A percentile compares a stretch with the other conserved stretches of the same genome.
phyloP scores from a whole-genome alignment of 805 yeast species.

The Ogataea ramenticola region DNA sequence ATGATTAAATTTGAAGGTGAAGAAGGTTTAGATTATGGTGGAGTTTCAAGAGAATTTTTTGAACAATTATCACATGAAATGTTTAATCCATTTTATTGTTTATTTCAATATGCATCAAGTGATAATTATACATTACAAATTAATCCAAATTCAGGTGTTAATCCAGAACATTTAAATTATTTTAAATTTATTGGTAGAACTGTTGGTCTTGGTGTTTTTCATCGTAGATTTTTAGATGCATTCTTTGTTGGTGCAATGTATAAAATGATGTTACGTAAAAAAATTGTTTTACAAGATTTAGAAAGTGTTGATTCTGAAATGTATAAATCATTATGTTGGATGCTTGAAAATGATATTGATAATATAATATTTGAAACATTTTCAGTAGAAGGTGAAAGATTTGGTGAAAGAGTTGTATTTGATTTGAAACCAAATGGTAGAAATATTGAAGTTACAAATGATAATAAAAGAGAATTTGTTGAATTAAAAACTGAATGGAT shows the following conservation, averaged over 20 bases:
- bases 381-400: constrained; percentile 80
- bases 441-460: constrained; percentile 87
- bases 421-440: constrained; percentile 88
- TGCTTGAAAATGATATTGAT: constrained; percentile 88
- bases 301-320: constrained; percentile 98
- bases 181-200: constrained; percentile 98
- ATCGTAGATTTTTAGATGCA: constrained; percentile 94
- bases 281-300: constrained; percentile 93
- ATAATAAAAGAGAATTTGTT: constrained; percentile 90
- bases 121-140: constrained; percentile 97
- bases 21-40: constrained; percentile 99
- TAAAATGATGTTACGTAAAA: constrained; percentile 94
- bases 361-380: constrained; percentile 83
- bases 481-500: constrained; percentile 95
- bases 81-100: constrained; percentile 97
- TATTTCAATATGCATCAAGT: constrained; percentile 95
- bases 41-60: constrained; percentile 97
- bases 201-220: constrained; percentile 97
- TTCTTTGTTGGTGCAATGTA: constrained; percentile 97
- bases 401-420: constrained; percentile 84
- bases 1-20: constrained; percentile 99
- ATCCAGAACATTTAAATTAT: constrained; percentile 96
- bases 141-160: constrained; percentile 93
- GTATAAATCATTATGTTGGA: constrained; percentile 92
- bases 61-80: constrained; percentile 94